A percentile compares a stretch with the other conserved stretches of the same genome.
phyloP scores from a whole-genome alignment of 129 eudicot genomes.

The Cynara cardunculus region DNA sequence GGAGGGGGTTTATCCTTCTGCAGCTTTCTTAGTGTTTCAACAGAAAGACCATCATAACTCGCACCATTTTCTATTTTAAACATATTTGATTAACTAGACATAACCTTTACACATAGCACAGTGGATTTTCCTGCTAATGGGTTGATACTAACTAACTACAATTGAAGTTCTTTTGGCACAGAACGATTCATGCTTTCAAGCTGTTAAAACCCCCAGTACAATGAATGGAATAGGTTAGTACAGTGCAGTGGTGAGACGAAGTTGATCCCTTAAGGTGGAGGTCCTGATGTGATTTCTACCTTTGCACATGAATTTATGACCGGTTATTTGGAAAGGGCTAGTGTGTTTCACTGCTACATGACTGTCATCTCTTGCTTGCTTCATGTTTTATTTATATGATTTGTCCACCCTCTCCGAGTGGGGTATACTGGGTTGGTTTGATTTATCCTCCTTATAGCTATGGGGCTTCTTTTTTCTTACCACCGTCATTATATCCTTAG shows the following conservation, averaged over 20 bases:
- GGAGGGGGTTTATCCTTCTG: neutral
- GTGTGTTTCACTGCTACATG: too few relatives aligned
- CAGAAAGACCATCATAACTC: neutral
- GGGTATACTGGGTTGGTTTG: too few relatives aligned
- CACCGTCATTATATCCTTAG: too few relatives aligned
- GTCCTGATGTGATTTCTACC: too few relatives aligned
- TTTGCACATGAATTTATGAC: too few relatives aligned
- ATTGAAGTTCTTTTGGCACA: neutral
- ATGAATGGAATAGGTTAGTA: neutral
- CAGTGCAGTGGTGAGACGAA: neutral
- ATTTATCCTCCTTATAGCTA: too few relatives aligned
- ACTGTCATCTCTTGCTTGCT: too few relatives aligned
- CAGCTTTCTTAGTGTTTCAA: conserved; percentile 4
- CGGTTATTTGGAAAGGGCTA: too few relatives aligned
- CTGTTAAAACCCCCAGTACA: neutral
- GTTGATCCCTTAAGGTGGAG: neutral
- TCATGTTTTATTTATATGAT: too few relatives aligned
- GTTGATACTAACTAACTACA: neutral
- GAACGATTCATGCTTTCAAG: too few relatives aligned
- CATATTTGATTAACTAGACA: neutral
- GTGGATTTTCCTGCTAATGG: neutral
- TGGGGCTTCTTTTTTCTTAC: too few relatives aligned
- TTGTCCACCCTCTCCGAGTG: too few relatives aligned
- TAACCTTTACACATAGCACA: neutral
- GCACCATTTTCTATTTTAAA: neutral